Evolutionary conservation across 441 rosid genomes (phyloP).

Genomic region (Croton laevigatus): DNA sequence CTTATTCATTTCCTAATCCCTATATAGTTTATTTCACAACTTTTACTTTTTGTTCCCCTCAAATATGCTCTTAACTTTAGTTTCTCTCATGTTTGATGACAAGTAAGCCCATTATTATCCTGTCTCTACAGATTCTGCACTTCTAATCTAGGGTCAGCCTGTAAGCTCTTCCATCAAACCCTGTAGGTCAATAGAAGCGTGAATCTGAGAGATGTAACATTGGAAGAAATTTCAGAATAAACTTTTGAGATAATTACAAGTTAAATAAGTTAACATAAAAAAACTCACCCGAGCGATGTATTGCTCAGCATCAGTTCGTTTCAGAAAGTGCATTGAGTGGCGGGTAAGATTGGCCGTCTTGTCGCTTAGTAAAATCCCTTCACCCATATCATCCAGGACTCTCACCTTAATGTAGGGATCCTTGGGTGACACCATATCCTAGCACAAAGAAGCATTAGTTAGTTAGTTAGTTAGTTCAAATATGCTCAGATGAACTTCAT

Average conservation of each 20-base stretch:
- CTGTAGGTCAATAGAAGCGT: conserved; percentile 37
- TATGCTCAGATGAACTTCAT: no score
- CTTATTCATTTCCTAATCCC: neutral
- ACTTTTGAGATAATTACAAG: conserved; percentile 2
- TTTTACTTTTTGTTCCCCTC: neutral
- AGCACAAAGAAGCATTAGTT: conserved; percentile 25
- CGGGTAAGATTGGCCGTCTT: conserved; percentile 66
- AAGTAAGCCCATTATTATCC: neutral
- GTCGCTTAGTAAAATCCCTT: conserved; percentile 62
- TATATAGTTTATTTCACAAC: neutral
- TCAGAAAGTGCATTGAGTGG: conserved; percentile 86
- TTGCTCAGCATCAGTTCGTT: conserved; percentile 89
- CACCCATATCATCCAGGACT: conserved; percentile 74
- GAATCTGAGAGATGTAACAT: neutral
- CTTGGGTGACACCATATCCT: conserved; percentile 95
- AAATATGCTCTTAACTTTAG: neutral
- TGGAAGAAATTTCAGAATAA: neutral
- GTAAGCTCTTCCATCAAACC: conserved; percentile 89
- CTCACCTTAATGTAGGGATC: conserved; percentile 92
- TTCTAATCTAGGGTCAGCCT: conserved; percentile 35
- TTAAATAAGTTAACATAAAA: neutral
- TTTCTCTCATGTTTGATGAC: neutral
- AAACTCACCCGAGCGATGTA: conserved; percentile 70
- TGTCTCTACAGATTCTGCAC: neutral
- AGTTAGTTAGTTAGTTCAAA: conserved; percentile 7